phyloP scores from a whole-genome alignment of 164 flowering plant species.

The Aristolochia fimbriata region DNA sequence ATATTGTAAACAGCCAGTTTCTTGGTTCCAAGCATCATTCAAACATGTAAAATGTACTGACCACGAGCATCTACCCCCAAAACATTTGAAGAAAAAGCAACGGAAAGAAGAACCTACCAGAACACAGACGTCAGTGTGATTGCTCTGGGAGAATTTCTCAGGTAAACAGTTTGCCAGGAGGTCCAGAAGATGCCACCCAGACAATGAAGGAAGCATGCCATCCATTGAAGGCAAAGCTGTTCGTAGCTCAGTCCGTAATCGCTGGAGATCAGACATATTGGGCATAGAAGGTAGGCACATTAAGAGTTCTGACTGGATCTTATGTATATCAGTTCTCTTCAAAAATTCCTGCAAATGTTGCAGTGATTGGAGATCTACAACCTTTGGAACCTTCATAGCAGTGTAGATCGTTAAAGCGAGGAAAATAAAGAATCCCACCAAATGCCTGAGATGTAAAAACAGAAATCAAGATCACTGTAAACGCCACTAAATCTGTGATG shows the following conservation, averaged over 20 bases:
- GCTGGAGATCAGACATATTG: constrained; percentile 57
- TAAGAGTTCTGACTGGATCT: constrained; percentile 46
- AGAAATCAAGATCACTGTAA: neutral
- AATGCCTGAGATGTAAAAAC: constrained; percentile 52
- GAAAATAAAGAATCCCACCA: constrained; percentile 93
- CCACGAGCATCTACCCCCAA: too few relatives aligned
- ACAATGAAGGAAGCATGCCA: constrained; percentile 35
- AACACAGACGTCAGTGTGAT: constrained; percentile 63
- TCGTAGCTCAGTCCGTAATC: constrained; percentile 37
- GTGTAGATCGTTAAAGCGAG: constrained; percentile 88
- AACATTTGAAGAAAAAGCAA: too few relatives aligned
- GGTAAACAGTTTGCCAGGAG: constrained; percentile 77
- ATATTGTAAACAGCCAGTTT: too few relatives aligned
- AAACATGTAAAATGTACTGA: too few relatives aligned
- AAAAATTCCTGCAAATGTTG: constrained; percentile 57
- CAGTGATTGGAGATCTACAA: constrained; percentile 58
- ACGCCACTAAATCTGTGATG: neutral
- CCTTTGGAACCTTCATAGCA: constrained; percentile 68
- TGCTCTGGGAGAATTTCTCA: constrained; percentile 49
- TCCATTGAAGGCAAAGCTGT: constrained; percentile 48
- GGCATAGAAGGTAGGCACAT: constrained; percentile 78
- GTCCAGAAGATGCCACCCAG: constrained; percentile 57
- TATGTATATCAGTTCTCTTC: constrained; percentile 60
- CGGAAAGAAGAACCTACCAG: constrained; percentile 38
- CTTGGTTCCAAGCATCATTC: too few relatives aligned